Evolutionary conservation across 1,284 basidiomycete species (phyloP).

Genomic region (Volvariella surrecta): DNA sequence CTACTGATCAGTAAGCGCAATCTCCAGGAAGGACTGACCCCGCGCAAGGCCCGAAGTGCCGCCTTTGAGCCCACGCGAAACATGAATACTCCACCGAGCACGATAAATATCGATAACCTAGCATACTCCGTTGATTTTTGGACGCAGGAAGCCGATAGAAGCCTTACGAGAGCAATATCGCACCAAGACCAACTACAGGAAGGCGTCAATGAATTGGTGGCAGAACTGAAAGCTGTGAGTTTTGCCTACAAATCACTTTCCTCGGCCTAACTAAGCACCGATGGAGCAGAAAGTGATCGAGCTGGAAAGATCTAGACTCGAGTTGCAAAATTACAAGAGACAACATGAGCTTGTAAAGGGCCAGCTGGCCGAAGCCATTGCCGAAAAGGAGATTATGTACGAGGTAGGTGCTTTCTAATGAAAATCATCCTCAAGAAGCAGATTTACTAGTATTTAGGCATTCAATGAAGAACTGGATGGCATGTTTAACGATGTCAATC

Average conservation of each 20-base stretch:
- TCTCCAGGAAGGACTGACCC: constrained; percentile 31
- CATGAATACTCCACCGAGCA: neutral
- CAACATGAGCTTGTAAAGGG: constrained; percentile 73
- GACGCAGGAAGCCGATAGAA: constrained; percentile 48
- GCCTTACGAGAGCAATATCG: constrained; percentile 39
- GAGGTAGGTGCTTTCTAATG: constrained; percentile 44
- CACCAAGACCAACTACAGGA: constrained; percentile 44
- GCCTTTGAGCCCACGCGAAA: constrained; percentile 20
- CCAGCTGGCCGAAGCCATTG: constrained; percentile 65
- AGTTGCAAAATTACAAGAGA: constrained; percentile 60
- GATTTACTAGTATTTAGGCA: constrained; percentile 45
- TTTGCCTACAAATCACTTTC: constrained; percentile 2
- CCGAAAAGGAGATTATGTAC: constrained; percentile 87
- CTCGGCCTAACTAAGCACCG: constrained; percentile 3
- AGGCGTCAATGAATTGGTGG: constrained; percentile 38
- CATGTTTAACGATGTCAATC: constrained; percentile 76
- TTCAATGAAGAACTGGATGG: constrained; percentile 89
- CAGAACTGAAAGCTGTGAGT: constrained; percentile 50
- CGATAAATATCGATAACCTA: constrained; percentile 19
- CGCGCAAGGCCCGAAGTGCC: constrained; percentile 34
- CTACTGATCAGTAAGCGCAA: constrained; percentile 55
- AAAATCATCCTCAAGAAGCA: constrained; percentile 5
- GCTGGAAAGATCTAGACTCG: constrained; percentile 50
- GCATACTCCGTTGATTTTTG: constrained; percentile 39
- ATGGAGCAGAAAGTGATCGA: constrained; percentile 43